Percentiles rank a stretch among this genome's conserved stretches.
Evolutionary conservation across 202 grass and related monocot species (phyloP).

Genomic region (Zizania palustris): DNA sequence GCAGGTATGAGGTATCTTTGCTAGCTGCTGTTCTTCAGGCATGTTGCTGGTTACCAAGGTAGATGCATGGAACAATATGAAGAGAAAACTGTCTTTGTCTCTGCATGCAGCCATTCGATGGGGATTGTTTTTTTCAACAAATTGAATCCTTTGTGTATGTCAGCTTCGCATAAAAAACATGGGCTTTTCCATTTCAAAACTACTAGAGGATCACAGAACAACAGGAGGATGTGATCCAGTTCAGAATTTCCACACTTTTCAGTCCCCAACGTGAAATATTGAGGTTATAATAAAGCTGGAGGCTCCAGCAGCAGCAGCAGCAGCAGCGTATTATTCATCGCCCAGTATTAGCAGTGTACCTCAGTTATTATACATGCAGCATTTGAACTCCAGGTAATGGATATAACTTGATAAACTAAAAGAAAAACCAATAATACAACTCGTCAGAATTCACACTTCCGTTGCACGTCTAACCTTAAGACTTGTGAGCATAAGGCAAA

Average conservation of each 20-base stretch:
- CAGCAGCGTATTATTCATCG: neutral
- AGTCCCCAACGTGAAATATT: neutral
- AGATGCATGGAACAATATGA: conserved; percentile 8
- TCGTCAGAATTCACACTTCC: conserved; percentile 14
- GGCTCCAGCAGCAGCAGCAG: conserved; percentile 11
- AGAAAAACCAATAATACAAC: conserved; percentile 9
- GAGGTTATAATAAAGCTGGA: neutral
- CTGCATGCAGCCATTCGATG: neutral
- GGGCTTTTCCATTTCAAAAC: neutral
- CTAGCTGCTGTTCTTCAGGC: neutral
- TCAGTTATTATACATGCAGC: conserved; percentile 9
- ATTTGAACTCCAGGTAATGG: conserved; percentile 17
- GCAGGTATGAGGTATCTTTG: conserved; percentile 21
- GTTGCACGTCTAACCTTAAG: conserved; percentile 32
- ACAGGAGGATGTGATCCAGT: neutral
- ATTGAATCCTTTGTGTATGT: neutral
- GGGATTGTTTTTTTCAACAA: neutral
- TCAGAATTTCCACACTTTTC: neutral
- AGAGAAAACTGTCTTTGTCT: conserved; percentile 1
- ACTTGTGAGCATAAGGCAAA: neutral
- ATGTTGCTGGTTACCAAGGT: conserved; percentile 9
- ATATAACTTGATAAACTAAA: conserved; percentile 1
- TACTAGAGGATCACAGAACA: neutral
- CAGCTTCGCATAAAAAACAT: neutral
- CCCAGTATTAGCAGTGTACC: neutral